Conservation (phyloP, 2,329 filamentous ascomycete species). For the Neofusicoccum ribis region DNA sequence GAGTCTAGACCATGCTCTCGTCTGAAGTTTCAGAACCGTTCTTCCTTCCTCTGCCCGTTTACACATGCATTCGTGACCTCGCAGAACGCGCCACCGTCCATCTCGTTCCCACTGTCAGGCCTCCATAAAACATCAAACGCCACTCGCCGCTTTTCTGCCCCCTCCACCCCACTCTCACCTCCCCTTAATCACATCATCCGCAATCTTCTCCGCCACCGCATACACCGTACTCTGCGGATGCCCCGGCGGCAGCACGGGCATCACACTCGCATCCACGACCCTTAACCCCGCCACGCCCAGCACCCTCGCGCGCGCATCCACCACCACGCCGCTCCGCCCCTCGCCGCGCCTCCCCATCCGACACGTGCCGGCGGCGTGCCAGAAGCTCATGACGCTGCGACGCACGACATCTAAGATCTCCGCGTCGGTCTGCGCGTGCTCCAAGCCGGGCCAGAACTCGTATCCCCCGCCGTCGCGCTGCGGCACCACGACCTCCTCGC, state of each 20-base stretch:
- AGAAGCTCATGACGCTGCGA: slow-evolving; percentile 29
- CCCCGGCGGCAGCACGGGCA: slow-evolving; percentile 37
- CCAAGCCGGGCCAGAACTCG: slow-evolving; percentile 32
- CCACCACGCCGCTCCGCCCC: slow-evolving; percentile 30
- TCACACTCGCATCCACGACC: slow-evolving; percentile 38
- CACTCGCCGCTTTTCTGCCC: too few relatives aligned
- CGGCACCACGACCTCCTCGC: slow-evolving; percentile 25
- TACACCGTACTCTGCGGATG: background rate
- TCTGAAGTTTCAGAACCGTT: too few relatives aligned
- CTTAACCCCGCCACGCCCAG: slow-evolving; percentile 39
- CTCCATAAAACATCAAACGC: too few relatives aligned
- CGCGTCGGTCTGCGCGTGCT: slow-evolving; percentile 26
- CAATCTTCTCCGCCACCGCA: slow-evolving; percentile 12
- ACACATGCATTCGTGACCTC: too few relatives aligned
- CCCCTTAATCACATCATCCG: background rate
- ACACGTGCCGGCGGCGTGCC: slow-evolving; percentile 40
- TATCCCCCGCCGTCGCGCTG: slow-evolving; percentile 28
- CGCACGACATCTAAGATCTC: slow-evolving; percentile 28
- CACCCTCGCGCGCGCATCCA: slow-evolving; percentile 40
- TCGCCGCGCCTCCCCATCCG: slow-evolving; percentile 36
- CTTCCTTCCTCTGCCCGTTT: too few relatives aligned
- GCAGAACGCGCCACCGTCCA: too few relatives aligned
- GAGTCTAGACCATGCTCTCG: too few relatives aligned
- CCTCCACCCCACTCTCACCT: background rate
- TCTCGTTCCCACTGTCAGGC: too few relatives aligned